These are phyloP conservation scores for Litchi chinensis DNA, from an alignment of 345 rosid species.

Conservation along the genomic window DNA sequence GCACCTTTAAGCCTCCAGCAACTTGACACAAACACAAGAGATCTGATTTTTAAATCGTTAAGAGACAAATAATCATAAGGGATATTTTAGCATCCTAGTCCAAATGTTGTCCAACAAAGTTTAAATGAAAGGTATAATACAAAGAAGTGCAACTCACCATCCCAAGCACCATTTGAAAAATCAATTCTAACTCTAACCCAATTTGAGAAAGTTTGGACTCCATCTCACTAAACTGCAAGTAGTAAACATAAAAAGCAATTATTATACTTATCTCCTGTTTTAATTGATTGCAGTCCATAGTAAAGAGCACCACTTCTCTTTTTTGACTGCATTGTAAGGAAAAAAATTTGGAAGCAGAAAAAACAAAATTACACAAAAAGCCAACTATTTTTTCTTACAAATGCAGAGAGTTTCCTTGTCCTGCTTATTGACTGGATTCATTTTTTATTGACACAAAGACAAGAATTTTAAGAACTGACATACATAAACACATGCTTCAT, in stretches of 20 bases:
- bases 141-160: slow-evolving; percentile 55
- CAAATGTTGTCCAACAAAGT: background rate
- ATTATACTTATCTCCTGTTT: background rate
- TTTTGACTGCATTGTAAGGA: too few species aligned
- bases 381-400: too few species aligned
- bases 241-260: slow-evolving; percentile 20
- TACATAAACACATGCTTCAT: too few species aligned
- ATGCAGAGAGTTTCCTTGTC: too few species aligned
- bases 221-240: slow-evolving; percentile 66
- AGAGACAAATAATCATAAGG: slow-evolving; percentile 22
- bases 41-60: slow-evolving; percentile 51
- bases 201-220: slow-evolving; percentile 73
- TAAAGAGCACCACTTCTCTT: background rate
- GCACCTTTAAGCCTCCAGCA: slow-evolving; percentile 59
- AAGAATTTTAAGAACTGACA: too few species aligned
- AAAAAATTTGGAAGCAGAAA: too few species aligned
- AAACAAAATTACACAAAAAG: too few species aligned
- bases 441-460: too few species aligned
- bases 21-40: slow-evolving; percentile 71
- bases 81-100: background rate
- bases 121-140: background rate
- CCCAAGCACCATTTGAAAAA: slow-evolving; percentile 73
- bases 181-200: slow-evolving; percentile 64
- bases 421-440: too few species aligned
- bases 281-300: background rate